These are phyloP conservation scores for Heimioporus sp. DNA, from an alignment of 768 basidiomycete genomes.

Conservation along the genomic window DNA sequence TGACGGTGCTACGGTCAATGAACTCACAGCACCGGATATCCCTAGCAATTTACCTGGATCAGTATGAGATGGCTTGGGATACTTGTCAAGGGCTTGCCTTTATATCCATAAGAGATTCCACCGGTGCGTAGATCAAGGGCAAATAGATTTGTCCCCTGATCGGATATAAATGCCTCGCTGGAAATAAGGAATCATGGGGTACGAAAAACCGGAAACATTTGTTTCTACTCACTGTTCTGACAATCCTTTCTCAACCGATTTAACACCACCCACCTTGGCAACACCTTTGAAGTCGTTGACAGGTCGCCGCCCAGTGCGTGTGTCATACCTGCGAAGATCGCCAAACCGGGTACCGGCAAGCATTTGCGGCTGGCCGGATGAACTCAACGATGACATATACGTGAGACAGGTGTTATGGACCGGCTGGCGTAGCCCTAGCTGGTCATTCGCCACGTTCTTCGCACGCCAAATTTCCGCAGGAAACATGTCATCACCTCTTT, in stretches of 20 bases:
- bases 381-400: slow-evolving; percentile 44
- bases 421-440: slow-evolving; percentile 72
- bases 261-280: slow-evolving; percentile 61
- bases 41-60: slow-evolving; percentile 38
- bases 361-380: slow-evolving; percentile 45
- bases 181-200: neutral
- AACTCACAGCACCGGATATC: slow-evolving; percentile 66
- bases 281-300: slow-evolving; percentile 64
- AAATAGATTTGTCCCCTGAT: slow-evolving; percentile 60
- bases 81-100: slow-evolving; percentile 40
- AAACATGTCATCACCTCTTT: slow-evolving; percentile 58
- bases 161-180: slow-evolving; percentile 71
- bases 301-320: slow-evolving; percentile 64
- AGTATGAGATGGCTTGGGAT: neutral
- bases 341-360: slow-evolving; percentile 74
- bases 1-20: slow-evolving; percentile 55
- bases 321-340: slow-evolving; percentile 75
- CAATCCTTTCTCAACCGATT: slow-evolving; percentile 53
- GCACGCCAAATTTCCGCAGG: slow-evolving; percentile 83
- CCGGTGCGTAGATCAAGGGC: slow-evolving; percentile 73
- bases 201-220: neutral
- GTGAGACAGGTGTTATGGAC: slow-evolving; percentile 70
- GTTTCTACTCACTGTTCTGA: slow-evolving; percentile 57
- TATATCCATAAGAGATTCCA: slow-evolving; percentile 59
- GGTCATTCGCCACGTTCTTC: slow-evolving; percentile 81